Conservation (phyloP, 371 early-diverging fungal species). For the Funneliformis caledonium region DNA sequence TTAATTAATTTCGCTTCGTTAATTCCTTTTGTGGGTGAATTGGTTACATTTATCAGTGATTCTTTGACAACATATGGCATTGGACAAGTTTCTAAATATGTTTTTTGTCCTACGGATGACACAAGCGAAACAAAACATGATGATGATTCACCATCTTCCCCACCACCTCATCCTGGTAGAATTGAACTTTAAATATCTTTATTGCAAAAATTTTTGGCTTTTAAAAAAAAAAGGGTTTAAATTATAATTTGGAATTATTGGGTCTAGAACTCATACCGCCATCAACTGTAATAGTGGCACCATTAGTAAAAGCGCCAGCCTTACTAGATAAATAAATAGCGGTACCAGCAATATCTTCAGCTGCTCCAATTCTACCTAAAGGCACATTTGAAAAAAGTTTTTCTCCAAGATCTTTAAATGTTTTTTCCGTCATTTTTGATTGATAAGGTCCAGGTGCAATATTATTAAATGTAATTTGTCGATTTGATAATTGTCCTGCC, state of each 20-base stretch:
- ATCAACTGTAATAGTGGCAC: slow-evolving; percentile 83
- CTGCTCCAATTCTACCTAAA: slow-evolving; percentile 68
- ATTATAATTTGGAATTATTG: background rate
- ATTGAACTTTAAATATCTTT: slow-evolving; percentile 1
- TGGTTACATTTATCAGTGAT: slow-evolving; percentile 37
- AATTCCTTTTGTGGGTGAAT: slow-evolving; percentile 37
- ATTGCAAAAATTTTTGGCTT: too few species aligned
- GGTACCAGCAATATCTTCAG: slow-evolving; percentile 89
- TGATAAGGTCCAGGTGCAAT: slow-evolving; percentile 92
- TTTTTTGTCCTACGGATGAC: slow-evolving; percentile 39
- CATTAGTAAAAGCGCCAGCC: slow-evolving; percentile 84
- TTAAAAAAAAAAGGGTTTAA: background rate
- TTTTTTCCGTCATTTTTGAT: slow-evolving; percentile 67
- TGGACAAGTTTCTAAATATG: slow-evolving; percentile 41
- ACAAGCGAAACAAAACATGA: background rate
- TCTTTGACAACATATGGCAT: slow-evolving; percentile 38
- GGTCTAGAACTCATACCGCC: slow-evolving; percentile 60
- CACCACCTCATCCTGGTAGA: background rate
- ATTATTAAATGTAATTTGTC: slow-evolving; percentile 82
- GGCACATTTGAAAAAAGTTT: background rate
- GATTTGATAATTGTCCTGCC: slow-evolving; percentile 61
- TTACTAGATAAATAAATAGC: slow-evolving; percentile 78
- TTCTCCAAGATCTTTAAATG: background rate
- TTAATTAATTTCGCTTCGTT: slow-evolving; percentile 20
- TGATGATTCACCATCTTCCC: background rate